Evolutionary conservation across 345 rosid genomes (phyloP).

Genomic region (thale cress (Arabidopsis thaliana)): DNA sequence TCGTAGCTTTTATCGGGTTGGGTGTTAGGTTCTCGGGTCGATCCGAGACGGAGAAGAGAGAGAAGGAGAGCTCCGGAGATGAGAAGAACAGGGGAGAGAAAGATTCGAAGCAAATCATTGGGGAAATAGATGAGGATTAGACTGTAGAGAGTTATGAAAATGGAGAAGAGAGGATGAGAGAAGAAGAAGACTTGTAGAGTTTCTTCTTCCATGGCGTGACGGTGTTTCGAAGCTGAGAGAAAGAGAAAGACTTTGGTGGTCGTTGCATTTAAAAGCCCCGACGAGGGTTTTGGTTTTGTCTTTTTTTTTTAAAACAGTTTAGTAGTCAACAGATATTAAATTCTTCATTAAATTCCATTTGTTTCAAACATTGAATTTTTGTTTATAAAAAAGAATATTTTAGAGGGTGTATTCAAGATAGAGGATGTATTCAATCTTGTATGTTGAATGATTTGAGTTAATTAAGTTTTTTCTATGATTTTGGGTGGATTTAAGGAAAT

Average conservation of each 20-base stretch:
- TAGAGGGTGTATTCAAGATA: too few species aligned
- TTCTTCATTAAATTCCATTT: conserved; percentile 9
- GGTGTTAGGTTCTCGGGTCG: conserved; percentile 29
- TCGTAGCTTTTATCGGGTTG: conserved; percentile 6
- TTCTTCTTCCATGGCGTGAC: conserved; percentile 37
- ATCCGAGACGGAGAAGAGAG: conserved; percentile 62
- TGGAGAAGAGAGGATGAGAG: conserved; percentile 61
- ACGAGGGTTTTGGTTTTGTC: conserved; percentile 16
- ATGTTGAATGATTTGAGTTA: too few species aligned
- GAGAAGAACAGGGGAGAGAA: conserved; percentile 60
- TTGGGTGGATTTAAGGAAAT: too few species aligned
- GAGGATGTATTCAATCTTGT: too few species aligned
- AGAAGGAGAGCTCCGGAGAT: conserved; percentile 55
- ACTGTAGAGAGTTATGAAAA: conserved; percentile 56
- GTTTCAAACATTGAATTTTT: conserved; percentile 1
- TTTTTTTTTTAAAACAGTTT: not conserved
- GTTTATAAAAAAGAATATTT: not conserved
- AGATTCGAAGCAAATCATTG: conserved; percentile 33
- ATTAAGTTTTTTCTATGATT: too few species aligned
- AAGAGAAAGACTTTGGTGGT: conserved; percentile 34
- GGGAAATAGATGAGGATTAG: conserved; percentile 66
- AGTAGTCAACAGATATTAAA: conserved; percentile 21
- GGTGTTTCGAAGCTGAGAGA: not conserved
- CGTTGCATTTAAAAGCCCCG: conserved; percentile 46
- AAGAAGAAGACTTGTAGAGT: conserved; percentile 18